Percentiles rank a stretch among this genome's conserved stretches.
Conservation (phyloP, 1,139 yeast genomes). For the Arxiozyma telluris region DNA sequence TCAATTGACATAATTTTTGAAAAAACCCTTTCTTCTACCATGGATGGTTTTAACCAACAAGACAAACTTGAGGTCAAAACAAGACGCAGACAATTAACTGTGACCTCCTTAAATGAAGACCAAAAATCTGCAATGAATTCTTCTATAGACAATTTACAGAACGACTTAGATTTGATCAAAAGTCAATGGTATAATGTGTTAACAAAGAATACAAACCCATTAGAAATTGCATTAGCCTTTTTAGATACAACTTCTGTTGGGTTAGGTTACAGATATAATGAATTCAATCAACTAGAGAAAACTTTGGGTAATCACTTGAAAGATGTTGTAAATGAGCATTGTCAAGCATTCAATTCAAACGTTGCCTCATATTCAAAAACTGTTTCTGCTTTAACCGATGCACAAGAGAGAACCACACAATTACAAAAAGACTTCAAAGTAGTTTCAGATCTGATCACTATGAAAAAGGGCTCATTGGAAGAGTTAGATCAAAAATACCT, state of each 20-base stretch:
- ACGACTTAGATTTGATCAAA: slow-evolving; percentile 25
- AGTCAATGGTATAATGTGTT: slow-evolving; percentile 35
- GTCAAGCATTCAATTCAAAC: slow-evolving; percentile 75
- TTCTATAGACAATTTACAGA: slow-evolving; percentile 24
- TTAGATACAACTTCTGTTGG: slow-evolving; percentile 87
- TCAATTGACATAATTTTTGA: background rate
- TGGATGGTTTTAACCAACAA: slow-evolving; percentile 15
- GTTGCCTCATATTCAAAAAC: slow-evolving; percentile 66
- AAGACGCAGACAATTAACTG: slow-evolving; percentile 25
- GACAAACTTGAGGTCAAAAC: slow-evolving; percentile 7
- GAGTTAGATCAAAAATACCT: slow-evolving; percentile 60
- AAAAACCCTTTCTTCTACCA: background rate
- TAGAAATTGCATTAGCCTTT: slow-evolving; percentile 73
- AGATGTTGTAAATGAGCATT: slow-evolving; percentile 70
- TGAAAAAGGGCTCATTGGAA: slow-evolving; percentile 46
- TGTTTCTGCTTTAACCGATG: slow-evolving; percentile 33
- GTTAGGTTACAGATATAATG: slow-evolving; percentile 57
- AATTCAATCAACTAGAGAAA: slow-evolving; percentile 46
- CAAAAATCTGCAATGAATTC: slow-evolving; percentile 25
- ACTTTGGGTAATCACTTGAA: slow-evolving; percentile 53
- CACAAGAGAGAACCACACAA: slow-evolving; percentile 24
- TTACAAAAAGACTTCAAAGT: slow-evolving; percentile 29
- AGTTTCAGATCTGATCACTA: slow-evolving; percentile 45
- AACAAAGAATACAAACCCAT: slow-evolving; percentile 54
- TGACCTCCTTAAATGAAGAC: slow-evolving; percentile 22